Base-by-base conservation (phyloP, 495 filamentous ascomycete species). In the Tetracladium marchalianum region DNA sequence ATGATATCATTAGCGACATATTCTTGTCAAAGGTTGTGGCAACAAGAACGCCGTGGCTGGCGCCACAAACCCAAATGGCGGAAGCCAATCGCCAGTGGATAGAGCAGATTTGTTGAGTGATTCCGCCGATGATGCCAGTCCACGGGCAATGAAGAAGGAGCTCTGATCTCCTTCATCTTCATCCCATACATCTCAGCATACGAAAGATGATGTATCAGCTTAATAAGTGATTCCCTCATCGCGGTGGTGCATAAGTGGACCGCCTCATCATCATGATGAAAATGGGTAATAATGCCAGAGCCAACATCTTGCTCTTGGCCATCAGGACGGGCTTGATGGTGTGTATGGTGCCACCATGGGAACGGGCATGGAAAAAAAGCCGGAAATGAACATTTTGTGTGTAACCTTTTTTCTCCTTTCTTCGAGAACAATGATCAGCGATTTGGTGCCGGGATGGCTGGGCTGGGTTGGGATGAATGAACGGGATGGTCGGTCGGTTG, bases 11-110 rank as follows among this genome's bases (percentile, higher is more conserved):
- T 55, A 97, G 90, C 75, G 90, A 56, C 92, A 97, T 70, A 80
- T 85, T 36, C 76, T 97, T 8, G 90, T 96, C 52, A 97, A 96
- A 65, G 88, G 87, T 19, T 96, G 92, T 58, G 90, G 89, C 32
- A 79, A 74, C 22, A 58, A 55, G 41, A 46, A 39, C 22, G 31
- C 49, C 5, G 37, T 32, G 4, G 49, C 47, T 15, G 44, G 51
- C 27, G 27, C 51, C 4, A 17, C 41, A 22, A 54, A 52, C 36
- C 18, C 46, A 1, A 52, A 50, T 45, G 50, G 46, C 5, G 51
- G 34, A 1, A 55, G 46, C 32, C 55, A 58, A 32, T 55, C 52
- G 12, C 49, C 51, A 18, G 44, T 41, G 17, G 52, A 55, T 19
- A 58, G 55, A 33, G 32, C 38, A 39, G 54, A 51, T 31, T 43